Conservation (phyloP, 1,284 basidiomycete genomes). For the Blastosporella zonata region DNA sequence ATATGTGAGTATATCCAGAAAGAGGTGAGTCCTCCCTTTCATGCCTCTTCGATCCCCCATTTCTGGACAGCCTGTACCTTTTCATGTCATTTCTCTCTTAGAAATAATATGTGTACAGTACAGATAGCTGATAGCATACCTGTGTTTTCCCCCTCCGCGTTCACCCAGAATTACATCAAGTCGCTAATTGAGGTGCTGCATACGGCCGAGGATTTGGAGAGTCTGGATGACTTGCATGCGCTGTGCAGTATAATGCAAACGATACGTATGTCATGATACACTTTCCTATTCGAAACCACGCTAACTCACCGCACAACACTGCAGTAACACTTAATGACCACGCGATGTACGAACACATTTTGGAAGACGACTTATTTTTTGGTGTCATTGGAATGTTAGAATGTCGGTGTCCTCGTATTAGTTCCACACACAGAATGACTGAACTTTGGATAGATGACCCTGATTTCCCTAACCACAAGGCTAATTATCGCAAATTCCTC, state of each 20-base stretch:
- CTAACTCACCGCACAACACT: constrained; percentile 16
- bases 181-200: constrained; percentile 81
- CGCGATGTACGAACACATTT: constrained; percentile 90
- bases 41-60: constrained; percentile 12
- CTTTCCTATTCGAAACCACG: neutral
- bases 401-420: constrained; percentile 61
- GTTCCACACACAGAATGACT: constrained; percentile 4
- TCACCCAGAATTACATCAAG: constrained; percentile 80
- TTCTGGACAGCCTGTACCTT: constrained; percentile 22
- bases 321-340: constrained; percentile 95
- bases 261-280: constrained; percentile 67
- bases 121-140: constrained; percentile 22
- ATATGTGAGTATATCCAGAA: constrained; percentile 81
- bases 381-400: constrained; percentile 96
- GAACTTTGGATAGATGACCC: constrained; percentile 74
- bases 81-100: constrained; percentile 16
- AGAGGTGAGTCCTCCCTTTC: constrained; percentile 47
- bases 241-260: constrained; percentile 93
- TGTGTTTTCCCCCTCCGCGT: constrained; percentile 13
- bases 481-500: constrained; percentile 94
- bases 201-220: constrained; percentile 91
- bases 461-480: constrained; percentile 93
- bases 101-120: constrained; percentile 8
- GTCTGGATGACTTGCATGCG: constrained; percentile 83
- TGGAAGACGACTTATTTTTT: constrained; percentile 91